Conservation (phyloP, 75 land plant genomes). For the Sequoiadendron giganteum region DNA sequence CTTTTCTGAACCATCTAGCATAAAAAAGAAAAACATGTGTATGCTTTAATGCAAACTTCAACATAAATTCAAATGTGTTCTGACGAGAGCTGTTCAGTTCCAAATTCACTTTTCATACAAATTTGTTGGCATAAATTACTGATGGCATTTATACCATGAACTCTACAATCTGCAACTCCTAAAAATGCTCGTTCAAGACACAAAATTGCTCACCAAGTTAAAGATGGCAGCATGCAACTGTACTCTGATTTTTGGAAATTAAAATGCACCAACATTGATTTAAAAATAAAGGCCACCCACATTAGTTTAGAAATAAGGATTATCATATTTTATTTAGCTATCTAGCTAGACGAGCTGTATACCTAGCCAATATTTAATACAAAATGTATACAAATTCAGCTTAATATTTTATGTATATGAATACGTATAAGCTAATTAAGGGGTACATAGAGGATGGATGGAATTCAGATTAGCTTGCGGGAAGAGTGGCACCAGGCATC, state of each 20-base stretch:
- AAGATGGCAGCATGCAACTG: background rate
- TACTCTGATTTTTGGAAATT: background rate
- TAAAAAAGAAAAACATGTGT: background rate
- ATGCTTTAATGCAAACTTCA: background rate
- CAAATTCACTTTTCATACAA: background rate
- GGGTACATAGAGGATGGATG: background rate
- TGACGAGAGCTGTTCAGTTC: background rate
- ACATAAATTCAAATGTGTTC: background rate
- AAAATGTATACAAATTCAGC: background rate
- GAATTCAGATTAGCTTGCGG: conserved; percentile 19
- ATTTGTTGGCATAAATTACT: background rate
- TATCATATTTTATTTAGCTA: background rate
- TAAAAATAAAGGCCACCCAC: background rate
- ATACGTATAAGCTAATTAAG: background rate
- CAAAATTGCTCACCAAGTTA: background rate
- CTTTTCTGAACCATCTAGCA: background rate
- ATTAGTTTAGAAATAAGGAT: background rate
- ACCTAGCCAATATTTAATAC: background rate
- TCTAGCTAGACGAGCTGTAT: background rate
- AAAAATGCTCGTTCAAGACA: background rate
- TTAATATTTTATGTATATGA: background rate
- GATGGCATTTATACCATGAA: too few relatives aligned
- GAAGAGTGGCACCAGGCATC: conserved; percentile 45
- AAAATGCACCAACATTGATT: background rate
- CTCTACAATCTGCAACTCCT: background rate